Evolutionary conservation across 768 basidiomycete species (phyloP), one percentile per base, ranked within the genome.

Genomic region (Austroboletus eburneus): DNA sequence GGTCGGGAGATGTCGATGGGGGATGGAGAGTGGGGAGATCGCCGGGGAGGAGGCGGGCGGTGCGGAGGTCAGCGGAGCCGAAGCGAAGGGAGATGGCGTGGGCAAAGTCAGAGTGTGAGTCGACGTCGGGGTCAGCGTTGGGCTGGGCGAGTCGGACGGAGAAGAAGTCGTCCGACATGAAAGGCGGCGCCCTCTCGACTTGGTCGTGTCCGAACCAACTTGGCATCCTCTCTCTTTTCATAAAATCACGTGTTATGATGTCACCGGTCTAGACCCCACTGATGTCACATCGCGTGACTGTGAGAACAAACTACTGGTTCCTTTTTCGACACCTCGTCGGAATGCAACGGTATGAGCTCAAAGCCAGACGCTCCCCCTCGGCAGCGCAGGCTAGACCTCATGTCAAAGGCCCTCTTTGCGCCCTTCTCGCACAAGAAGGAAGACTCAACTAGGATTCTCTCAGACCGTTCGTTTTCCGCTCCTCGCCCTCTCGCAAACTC

Each of bases 401-500:
- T 89, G 47, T 83, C 85, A 52, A 85, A 83, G 52, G 78, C 81
- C 16, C 70, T 90, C 54, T 69, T 89, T 58, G 78, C 83, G 4
- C 87, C 85, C 4, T 87, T 90, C 59, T 63, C 57, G 7, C 68
- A 61, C 44, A 70, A 59, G 51, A 87, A 83, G 64, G 71, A 74
- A 34, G 82, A 88, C 54, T 85, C 89, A 2, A 77, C 79, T 13
- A 77, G 75, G 59, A 85, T 91, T 43, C 71, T 91, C 14, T 77
- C 87, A 44, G 87, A 87, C 64, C 73, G 89, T 91, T 69, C 59
- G 85, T 60, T 2, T 23, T 29, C 22, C 5, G 22, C 27, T 24
- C n/a, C 9, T 17, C 32, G n/a, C 40, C n/a, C 17, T 32, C 12
- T 32, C 12, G 9, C 30, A 32, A 9, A 16, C 30, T 45, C 34